A percentile compares a stretch with the other conserved stretches of the same genome.
These are phyloP conservation scores for Boeremia exigua DNA, from an alignment of 2,329 filamentous ascomycete genomes.

Conservation along the genomic window DNA sequence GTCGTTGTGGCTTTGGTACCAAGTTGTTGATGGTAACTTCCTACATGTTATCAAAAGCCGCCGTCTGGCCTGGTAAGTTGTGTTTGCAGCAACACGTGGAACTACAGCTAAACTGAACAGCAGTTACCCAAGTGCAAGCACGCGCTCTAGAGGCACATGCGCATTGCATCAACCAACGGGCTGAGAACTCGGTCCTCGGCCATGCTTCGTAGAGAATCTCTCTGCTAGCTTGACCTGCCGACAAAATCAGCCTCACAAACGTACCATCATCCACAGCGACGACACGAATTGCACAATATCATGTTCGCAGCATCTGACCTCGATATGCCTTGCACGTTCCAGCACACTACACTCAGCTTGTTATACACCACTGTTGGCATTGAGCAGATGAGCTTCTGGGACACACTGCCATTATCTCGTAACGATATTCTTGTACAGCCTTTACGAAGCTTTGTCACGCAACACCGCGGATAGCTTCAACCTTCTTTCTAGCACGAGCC, in stretches of 20 bases:
- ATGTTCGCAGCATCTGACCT: background rate
- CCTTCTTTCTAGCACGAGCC: background rate
- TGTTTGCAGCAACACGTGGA: background rate
- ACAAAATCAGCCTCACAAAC: background rate
- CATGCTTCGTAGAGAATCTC: conserved; percentile 34
- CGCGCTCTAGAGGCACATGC: conserved; percentile 70
- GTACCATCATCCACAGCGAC: background rate
- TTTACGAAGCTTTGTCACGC: background rate
- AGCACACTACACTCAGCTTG: background rate
- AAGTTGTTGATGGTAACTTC: conserved; percentile 85
- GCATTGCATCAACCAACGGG: conserved; percentile 66
- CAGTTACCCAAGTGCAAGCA: conserved; percentile 73
- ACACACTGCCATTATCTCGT: background rate
- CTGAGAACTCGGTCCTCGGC: conserved; percentile 54
- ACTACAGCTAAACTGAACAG: conserved; percentile 9
- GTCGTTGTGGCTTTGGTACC: conserved; percentile 74
- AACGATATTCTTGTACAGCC: conserved; percentile 7
- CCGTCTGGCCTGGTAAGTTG: conserved; percentile 86
- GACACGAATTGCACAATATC: background rate
- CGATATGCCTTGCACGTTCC: background rate
- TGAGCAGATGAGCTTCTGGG: background rate
- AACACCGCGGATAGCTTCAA: background rate
- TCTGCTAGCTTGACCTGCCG: background rate
- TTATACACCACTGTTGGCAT: background rate
- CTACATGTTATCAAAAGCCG: conserved; percentile 84